phyloP scores from a whole-genome alignment of 805 yeast genomes.

The Starmera quercuum region DNA sequence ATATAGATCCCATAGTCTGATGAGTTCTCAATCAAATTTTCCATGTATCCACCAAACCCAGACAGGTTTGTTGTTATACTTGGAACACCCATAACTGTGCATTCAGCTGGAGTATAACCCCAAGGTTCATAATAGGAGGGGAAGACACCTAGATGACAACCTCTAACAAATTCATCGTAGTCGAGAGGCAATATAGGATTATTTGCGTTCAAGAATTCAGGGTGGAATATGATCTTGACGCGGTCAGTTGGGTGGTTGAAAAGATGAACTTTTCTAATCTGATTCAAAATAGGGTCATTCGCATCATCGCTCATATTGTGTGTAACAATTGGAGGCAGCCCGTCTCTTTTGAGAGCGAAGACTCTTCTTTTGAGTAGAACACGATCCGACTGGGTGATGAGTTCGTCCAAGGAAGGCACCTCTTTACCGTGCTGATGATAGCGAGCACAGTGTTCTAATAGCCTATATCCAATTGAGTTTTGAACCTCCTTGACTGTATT shows the following conservation, averaged over 20 bases:
- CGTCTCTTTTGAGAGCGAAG: conserved; percentile 82
- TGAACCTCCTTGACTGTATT: conserved; percentile 85
- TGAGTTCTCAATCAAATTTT: conserved; percentile 89
- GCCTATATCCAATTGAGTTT: conserved; percentile 73
- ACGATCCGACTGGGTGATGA: conserved; percentile 79
- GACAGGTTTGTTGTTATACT: conserved; percentile 92
- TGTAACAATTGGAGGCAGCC: conserved; percentile 92
- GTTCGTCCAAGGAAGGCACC: conserved; percentile 71
- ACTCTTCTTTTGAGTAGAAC: conserved; percentile 88
- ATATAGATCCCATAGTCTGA: conserved; percentile 95
- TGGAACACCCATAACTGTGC: conserved; percentile 99
- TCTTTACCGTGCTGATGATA: conserved; percentile 51
- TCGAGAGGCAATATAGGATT: conserved; percentile 91
- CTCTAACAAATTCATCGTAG: conserved; percentile 96
- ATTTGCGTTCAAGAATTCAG: conserved; percentile 90
- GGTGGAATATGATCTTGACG: conserved; percentile 94
- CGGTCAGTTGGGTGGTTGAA: conserved; percentile 87
- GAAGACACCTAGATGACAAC: conserved; percentile 96
- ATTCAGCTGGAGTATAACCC: conserved; percentile 99
- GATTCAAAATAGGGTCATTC: conserved; percentile 84
- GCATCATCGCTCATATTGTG: conserved; percentile 95
- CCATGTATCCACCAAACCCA: conserved; percentile 99
- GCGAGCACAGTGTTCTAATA: conserved; percentile 86
- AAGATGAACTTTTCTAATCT: conserved; percentile 83
- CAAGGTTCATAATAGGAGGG: conserved; percentile 98